These are phyloP conservation scores for Blastobotrys elegans DNA, from an alignment of 1,139 yeast genomes.

Conservation along the genomic window DNA sequence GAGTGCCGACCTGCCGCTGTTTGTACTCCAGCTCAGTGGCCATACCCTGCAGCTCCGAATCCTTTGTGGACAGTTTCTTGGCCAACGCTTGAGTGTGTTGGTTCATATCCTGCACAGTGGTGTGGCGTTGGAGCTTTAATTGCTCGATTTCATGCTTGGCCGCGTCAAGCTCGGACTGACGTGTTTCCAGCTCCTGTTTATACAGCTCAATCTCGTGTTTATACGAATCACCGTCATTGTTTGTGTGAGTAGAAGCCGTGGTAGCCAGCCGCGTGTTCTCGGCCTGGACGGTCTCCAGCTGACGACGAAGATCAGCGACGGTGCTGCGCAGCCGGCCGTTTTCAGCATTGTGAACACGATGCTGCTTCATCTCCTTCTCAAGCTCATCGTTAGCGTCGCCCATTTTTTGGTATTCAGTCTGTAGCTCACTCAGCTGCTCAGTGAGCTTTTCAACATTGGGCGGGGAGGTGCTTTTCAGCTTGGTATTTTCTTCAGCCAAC, in stretches of 20 bases:
- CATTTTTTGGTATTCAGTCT: neutral
- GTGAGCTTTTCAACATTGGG: neutral
- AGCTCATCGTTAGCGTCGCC: neutral
- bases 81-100: conserved; percentile 8
- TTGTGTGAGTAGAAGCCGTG: no score
- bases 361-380: neutral
- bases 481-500: conserved; percentile 16
- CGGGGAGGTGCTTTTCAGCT: neutral
- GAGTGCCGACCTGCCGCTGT: neutral
- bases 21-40: neutral
- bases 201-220: neutral
- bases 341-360: neutral
- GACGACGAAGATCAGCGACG: neutral
- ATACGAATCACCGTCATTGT: neutral
- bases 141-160: neutral
- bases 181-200: neutral
- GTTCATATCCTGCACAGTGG: neutral
- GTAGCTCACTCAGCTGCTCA: neutral
- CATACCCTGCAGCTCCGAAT: neutral
- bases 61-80: neutral
- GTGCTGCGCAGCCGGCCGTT: neutral
- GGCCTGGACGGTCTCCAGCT: neutral
- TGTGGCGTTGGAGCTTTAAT: neutral
- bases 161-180: neutral
- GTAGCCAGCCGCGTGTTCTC: neutral